Conservation (phyloP, 1,284 basidiomycete genomes). For the Ustilago cynodontis region DNA sequence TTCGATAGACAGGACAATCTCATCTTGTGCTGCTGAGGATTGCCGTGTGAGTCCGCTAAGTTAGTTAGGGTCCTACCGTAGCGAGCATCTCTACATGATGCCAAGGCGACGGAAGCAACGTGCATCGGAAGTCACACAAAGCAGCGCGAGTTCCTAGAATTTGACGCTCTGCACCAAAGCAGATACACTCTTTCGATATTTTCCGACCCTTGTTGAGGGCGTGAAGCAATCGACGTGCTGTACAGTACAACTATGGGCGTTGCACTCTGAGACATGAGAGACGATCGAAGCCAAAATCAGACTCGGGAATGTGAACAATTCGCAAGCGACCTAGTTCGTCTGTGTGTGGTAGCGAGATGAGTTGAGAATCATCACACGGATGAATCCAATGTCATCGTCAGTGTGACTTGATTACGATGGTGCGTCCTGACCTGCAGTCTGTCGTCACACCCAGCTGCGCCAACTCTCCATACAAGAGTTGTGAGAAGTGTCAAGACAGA, state of each 20-base stretch:
- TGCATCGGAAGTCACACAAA: background rate
- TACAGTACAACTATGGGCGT: too few species aligned
- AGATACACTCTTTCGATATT: background rate
- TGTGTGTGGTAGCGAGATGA: constrained; percentile 1
- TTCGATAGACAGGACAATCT: too few species aligned
- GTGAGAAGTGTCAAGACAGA: too few species aligned
- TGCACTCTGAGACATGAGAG: too few species aligned
- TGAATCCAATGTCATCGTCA: background rate
- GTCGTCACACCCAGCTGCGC: too few species aligned
- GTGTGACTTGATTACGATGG: background rate
- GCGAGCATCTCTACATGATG: too few species aligned
- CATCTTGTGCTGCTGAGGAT: too few species aligned
- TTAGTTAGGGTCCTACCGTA: too few species aligned
- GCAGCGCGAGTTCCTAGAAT: background rate
- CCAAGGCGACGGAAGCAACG: background rate
- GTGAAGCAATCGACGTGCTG: too few species aligned
- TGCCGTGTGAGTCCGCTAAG: too few species aligned
- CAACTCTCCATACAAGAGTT: too few species aligned
- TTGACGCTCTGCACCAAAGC: background rate
- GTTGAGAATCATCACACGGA: background rate
- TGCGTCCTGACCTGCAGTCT: background rate
- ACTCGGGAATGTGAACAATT: constrained; percentile 1
- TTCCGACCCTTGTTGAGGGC: background rate
- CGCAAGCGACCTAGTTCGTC: background rate
- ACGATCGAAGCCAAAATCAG: background rate